Conservation (phyloP, 129 eudicot genomes). For the Arctium lappa region DNA sequence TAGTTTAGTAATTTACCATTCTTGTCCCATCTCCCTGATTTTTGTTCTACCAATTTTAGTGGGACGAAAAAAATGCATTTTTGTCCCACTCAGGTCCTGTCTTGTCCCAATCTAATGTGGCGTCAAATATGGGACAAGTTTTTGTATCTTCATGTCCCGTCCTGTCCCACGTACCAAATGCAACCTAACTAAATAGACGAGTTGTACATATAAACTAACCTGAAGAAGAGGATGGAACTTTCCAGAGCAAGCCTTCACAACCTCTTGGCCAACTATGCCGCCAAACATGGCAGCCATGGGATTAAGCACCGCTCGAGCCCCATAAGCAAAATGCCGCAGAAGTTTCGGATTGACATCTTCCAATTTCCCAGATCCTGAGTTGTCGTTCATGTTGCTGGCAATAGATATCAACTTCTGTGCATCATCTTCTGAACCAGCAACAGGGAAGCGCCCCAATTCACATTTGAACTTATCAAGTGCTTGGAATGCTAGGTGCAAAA, state of each 20-base stretch:
- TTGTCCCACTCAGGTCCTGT: no score
- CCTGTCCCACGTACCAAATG: no score
- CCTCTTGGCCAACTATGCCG: slow-evolving; percentile 95
- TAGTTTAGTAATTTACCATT: no score
- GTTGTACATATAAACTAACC: slow-evolving; percentile 35
- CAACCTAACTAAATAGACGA: not conserved
- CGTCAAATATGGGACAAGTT: no score
- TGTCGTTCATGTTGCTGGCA: slow-evolving; percentile 51
- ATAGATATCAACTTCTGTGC: slow-evolving; percentile 67
- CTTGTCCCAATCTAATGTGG: no score
- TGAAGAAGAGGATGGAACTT: slow-evolving; percentile 93
- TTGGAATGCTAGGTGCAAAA: slow-evolving; percentile 86
- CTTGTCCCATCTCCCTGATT: no score
- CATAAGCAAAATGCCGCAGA: slow-evolving; percentile 70
- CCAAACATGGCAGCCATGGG: slow-evolving; percentile 99
- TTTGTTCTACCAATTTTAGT: no score
- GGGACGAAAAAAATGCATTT: no score
- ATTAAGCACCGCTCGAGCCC: slow-evolving; percentile 85
- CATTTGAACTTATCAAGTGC: slow-evolving; percentile 69
- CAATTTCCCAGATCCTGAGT: slow-evolving; percentile 51
- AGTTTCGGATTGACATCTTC: slow-evolving; percentile 72
- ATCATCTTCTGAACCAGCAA: slow-evolving; percentile 83
- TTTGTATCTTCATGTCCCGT: no score
- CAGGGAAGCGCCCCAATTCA: slow-evolving; percentile 61
- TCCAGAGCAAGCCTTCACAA: slow-evolving; percentile 94